Evolutionary conservation across 129 eudicot species (phyloP), one percentile per base, ranked within the genome.

Genomic region (Saussurea involucrata): DNA sequence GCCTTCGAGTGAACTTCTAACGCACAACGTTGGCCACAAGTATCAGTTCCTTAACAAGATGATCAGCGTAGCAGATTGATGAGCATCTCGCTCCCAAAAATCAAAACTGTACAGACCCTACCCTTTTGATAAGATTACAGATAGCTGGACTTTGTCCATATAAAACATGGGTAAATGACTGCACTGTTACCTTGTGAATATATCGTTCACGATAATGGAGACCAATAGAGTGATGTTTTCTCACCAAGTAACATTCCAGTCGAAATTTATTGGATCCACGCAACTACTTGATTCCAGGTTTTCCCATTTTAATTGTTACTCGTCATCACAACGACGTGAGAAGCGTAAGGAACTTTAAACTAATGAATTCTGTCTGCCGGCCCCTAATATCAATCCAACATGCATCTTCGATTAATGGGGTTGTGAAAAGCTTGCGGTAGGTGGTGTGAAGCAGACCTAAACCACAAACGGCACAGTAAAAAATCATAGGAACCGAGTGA

Each of bases 391-490:
- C 25, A 20, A 20, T 55, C 7, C 25, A 22, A 36, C 20, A 4
- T 22, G 57, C 49, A 78, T 12, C 40, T 25, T 11, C 12, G 20
- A 17, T 17, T 10, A 77, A 69, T 68, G 44, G 44, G 81, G 63
- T 61, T 70, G 73, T 63, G 85, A 77, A 81, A 63, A 69, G 49
- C 22, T 77, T 7, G 18, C 24, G 66, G 49, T 37, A 37, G 44
- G 44, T 37, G 44, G 44, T 37, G 44, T 37, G 44, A 37, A 37
- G 1, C 10, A 2, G 11, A 37, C 44, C 44, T 37, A 7, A 37
- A 37, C 44, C 44, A 37, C 44, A 37, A 37, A 37, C 10, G 44
- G 1, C 13, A 37, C 44, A n/a, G 44, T 34, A 8, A 37, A 8
- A 37, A 7, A 37, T 37, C 12, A 37, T 37, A 11, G 44, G 11